Conservation (phyloP, 164 flowering plant species). For the Aristolochia fimbriata region DNA sequence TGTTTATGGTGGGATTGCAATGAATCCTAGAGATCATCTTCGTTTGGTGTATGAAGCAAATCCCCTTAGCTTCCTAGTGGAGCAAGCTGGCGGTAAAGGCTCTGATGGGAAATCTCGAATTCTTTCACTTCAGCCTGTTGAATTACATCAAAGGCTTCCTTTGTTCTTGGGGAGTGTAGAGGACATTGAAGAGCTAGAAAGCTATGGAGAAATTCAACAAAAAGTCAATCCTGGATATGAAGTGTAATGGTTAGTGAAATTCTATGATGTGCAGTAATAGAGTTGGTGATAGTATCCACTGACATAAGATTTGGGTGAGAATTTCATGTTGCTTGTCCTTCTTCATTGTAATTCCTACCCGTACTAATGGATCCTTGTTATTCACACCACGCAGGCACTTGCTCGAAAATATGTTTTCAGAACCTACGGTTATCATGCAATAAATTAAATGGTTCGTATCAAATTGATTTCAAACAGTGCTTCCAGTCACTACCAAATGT, state of each 20-base stretch:
- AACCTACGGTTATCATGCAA: no score
- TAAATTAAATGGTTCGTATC: no score
- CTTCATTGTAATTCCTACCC: not conserved
- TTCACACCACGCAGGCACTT: not conserved
- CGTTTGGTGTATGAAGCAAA: conserved; percentile 89
- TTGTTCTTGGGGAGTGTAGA: conserved; percentile 76
- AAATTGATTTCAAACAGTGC: no score
- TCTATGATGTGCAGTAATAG: not conserved
- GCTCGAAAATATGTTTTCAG: no score
- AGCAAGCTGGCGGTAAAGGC: conserved; percentile 92
- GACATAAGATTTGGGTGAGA: not conserved
- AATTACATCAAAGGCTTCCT: conserved; percentile 88
- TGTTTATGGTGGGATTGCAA: conserved; percentile 81
- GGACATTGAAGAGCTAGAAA: conserved; percentile 83
- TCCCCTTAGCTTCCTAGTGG: conserved; percentile 85
- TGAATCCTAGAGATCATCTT: conserved; percentile 98
- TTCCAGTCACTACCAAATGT: no score
- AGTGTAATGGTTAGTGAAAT: conserved; percentile 22
- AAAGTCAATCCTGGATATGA: conserved; percentile 93
- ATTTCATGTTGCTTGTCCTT: not conserved
- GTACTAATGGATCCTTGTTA: not conserved
- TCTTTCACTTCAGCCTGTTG: conserved; percentile 72
- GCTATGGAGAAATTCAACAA: conserved; percentile 90
- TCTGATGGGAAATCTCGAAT: conserved; percentile 82
- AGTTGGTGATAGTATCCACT: not conserved